Percentiles rank a stretch among this genome's conserved stretches.
phyloP scores from a whole-genome alignment of 2,329 filamentous ascomycete species.

The Fusarium neocosmosporiellum region DNA sequence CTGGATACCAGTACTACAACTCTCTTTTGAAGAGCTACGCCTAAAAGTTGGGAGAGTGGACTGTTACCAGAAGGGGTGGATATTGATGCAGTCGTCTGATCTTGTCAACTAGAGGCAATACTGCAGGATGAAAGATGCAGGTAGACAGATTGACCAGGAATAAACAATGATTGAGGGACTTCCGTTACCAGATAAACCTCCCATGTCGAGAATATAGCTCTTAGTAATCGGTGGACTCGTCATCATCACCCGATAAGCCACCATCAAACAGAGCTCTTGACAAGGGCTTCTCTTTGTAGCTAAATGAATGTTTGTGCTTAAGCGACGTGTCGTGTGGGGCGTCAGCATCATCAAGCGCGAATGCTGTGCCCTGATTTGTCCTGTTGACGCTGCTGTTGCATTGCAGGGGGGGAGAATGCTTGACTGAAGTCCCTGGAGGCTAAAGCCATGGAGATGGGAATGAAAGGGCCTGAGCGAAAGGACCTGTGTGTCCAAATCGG shows the following conservation, averaged over 20 bases:
- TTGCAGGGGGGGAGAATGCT: background rate
- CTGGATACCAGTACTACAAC: conserved; percentile 51
- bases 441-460: background rate
- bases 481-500: background rate
- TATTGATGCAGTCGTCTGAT: background rate
- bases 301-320: background rate
- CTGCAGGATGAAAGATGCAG: background rate
- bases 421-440: background rate
- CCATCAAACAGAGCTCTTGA: background rate
- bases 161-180: background rate
- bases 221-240: background rate
- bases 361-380: background rate
- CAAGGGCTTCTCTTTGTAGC: background rate
- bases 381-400: background rate
- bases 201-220: background rate
- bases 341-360: background rate
- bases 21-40: conserved; percentile 37
- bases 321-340: background rate
- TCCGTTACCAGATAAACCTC: background rate
- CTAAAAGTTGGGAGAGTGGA: conserved; percentile 33
- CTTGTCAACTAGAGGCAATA: background rate
- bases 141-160: background rate
- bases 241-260: background rate
- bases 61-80: background rate
- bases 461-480: background rate